Evolutionary conservation across 495 filamentous ascomycete species (phyloP).

Genomic region (Penicillium flavigenum): DNA sequence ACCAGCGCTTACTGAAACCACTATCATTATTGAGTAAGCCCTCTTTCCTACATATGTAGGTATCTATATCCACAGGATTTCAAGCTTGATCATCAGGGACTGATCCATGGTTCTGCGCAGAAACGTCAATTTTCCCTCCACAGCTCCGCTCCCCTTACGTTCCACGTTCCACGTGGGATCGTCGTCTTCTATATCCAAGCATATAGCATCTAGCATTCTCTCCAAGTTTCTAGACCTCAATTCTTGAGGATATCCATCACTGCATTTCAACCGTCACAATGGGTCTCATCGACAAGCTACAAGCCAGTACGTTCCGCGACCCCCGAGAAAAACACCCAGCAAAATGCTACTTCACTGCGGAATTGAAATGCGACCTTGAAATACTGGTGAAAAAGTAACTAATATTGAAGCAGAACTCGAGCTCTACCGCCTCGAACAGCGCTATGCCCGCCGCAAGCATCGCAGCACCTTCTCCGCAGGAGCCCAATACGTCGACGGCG

Average conservation of each 20-base stretch:
- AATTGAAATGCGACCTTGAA: background rate
- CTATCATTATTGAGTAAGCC: background rate
- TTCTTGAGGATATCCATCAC: background rate
- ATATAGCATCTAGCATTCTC: background rate
- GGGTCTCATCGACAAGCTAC: conserved; percentile 58
- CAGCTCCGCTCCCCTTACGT: background rate
- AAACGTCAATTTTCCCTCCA: background rate
- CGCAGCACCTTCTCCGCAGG: conserved; percentile 83
- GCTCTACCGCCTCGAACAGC: conserved; percentile 88
- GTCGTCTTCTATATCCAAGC: background rate
- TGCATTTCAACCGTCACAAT: conserved; percentile 8
- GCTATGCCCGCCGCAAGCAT: conserved; percentile 82
- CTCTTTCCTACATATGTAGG: background rate
- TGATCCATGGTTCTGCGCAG: conserved; percentile 5
- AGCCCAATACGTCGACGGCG: conserved; percentile 86
- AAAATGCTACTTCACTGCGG: background rate
- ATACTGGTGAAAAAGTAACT: conserved; percentile 14
- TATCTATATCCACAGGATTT: background rate
- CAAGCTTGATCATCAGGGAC: background rate
- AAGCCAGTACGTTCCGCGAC: conserved; percentile 48
- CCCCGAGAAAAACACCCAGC: background rate
- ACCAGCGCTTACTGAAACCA: conserved; percentile 5
- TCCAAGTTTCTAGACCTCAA: background rate
- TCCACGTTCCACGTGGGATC: background rate
- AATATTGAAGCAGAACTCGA: conserved; percentile 59